Percentiles rank a stretch among this genome's conserved stretches.
phyloP scores from a whole-genome alignment of 208 protist genomes.

The Herpetomonas muscarum region DNA sequence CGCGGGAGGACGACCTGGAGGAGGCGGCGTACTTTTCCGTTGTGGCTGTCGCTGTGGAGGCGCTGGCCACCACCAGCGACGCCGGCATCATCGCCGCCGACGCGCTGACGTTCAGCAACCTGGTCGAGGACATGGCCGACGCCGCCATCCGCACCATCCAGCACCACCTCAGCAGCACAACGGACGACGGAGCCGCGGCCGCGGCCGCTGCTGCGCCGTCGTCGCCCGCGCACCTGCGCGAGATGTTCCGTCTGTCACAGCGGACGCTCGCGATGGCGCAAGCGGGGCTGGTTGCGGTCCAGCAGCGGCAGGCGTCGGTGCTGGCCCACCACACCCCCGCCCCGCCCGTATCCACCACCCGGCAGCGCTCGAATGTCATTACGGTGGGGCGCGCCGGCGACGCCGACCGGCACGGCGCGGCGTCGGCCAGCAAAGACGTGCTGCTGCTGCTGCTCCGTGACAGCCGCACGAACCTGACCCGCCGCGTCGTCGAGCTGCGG shows the following conservation, averaged over 20 bases:
- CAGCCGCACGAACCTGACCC: constrained; percentile 61
- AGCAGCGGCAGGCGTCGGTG: neutral
- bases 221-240: neutral
- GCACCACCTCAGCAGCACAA: neutral
- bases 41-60: constrained; percentile 23
- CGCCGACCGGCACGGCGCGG: neutral
- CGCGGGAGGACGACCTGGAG: constrained; percentile 19
- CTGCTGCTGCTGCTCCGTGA: constrained; percentile 36
- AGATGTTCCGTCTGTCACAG: neutral
- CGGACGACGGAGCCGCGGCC: neutral
- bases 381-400: neutral
- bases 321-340: neutral
- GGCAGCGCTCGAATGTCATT: neutral
- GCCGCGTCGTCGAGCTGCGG: constrained; percentile 43
- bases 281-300: constrained; percentile 13
- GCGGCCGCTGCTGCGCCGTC: constrained; percentile 1
- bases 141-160: constrained; percentile 6
- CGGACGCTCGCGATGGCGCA: constrained; percentile 14
- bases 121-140: constrained; percentile 13
- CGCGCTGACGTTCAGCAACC: constrained; percentile 7
- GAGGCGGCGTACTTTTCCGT: constrained; percentile 22
- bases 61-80: neutral
- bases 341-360: neutral
- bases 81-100: constrained; percentile 5
- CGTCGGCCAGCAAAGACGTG: neutral